A percentile compares a stretch with the other conserved stretches of the same genome.
These are phyloP conservation scores for Hygrophoropsis aurantiaca DNA, from an alignment of 768 basidiomycete genomes.

Conservation along the genomic window DNA sequence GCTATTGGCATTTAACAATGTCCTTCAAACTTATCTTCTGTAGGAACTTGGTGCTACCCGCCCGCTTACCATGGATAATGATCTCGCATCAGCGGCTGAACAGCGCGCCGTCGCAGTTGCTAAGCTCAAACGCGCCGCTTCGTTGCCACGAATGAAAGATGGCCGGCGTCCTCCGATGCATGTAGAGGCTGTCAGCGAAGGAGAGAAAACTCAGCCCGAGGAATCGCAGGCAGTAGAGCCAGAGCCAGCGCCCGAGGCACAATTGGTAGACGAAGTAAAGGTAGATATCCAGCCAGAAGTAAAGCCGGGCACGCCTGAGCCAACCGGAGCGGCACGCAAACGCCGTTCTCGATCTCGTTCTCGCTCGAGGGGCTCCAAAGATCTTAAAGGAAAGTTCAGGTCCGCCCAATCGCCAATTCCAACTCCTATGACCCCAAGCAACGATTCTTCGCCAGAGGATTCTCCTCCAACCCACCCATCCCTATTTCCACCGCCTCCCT, in stretches of 20 bases:
- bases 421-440: constrained; percentile 44
- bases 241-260: constrained; percentile 8
- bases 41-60: constrained; percentile 10
- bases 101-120: constrained; percentile 87
- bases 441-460: constrained; percentile 74
- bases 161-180: constrained; percentile 88
- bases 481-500: constrained; percentile 20
- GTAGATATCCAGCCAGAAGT: constrained; percentile 27
- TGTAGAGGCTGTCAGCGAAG: constrained; percentile 78
- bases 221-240: constrained; percentile 35
- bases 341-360: constrained; percentile 74
- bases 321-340: constrained; percentile 46
- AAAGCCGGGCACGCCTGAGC: constrained; percentile 37
- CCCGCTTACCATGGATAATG: constrained; percentile 27
- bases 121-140: constrained; percentile 89
- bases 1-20: background rate
- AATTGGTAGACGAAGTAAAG: constrained; percentile 20
- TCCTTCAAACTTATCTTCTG: background rate
- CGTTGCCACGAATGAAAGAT: constrained; percentile 88
- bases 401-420: constrained; percentile 47
- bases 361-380: constrained; percentile 61
- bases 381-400: constrained; percentile 63
- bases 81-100: constrained; percentile 55
- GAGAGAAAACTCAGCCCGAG: constrained; percentile 55
- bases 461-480: constrained; percentile 32